phyloP scores from a whole-genome alignment of 2,329 filamentous ascomycete species.

The Botrytis tulipae region DNA sequence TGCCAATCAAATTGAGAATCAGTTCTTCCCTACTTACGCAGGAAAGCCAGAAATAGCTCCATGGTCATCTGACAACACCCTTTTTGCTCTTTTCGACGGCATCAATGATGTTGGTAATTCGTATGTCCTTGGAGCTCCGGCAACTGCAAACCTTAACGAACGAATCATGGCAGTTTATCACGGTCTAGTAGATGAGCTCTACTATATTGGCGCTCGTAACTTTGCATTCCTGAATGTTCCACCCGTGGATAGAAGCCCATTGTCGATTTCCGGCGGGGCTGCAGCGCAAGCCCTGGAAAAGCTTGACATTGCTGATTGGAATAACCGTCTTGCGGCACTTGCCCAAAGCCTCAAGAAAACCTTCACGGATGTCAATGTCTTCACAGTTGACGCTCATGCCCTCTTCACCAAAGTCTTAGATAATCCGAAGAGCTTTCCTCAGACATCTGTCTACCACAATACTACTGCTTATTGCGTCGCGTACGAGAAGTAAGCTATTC shows the following conservation, averaged over 20 bases:
- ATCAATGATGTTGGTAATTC: constrained; percentile 56
- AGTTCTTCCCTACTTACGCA: constrained; percentile 44
- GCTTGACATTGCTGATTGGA: constrained; percentile 52
- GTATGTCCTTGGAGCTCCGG: constrained; percentile 40
- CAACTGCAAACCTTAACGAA: constrained; percentile 40
- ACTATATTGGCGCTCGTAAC: constrained; percentile 53
- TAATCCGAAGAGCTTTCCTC: constrained; percentile 47
- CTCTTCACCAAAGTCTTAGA: constrained; percentile 54
- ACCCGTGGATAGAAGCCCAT: constrained; percentile 53
- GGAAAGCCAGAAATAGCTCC: constrained; percentile 32
- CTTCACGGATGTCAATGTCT: constrained; percentile 47
- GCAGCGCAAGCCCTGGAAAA: constrained; percentile 40
- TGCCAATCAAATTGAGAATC: constrained; percentile 42
- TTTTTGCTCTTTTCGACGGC: constrained; percentile 47
- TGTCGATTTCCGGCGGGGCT: constrained; percentile 44
- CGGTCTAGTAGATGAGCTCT: constrained; percentile 46
- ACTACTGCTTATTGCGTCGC: constrained; percentile 53
- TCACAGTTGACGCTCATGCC: constrained; percentile 52
- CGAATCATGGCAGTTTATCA: constrained; percentile 47
- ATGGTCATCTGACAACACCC: constrained; percentile 29
- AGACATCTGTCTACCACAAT: constrained; percentile 55
- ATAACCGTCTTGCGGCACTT: constrained; percentile 45
- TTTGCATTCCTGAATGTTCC: constrained; percentile 61
- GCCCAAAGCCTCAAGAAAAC: constrained; percentile 39
- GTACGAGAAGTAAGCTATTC: constrained; percentile 51